Conservation (phyloP, 257 asterid species). For the Solanum pennellii region DNA sequence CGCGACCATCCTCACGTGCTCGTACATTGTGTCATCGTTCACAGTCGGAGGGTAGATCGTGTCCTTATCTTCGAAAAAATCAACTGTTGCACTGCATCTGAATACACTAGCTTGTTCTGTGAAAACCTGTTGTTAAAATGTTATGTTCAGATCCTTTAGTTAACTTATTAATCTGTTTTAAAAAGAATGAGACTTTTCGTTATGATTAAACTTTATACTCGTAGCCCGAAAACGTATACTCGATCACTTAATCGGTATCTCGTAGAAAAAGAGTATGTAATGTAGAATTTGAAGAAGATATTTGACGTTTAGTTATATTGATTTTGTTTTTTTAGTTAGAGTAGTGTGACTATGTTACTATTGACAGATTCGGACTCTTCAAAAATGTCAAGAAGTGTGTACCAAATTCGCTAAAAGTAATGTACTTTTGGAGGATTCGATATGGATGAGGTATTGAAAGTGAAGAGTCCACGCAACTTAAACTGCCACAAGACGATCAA, state of each 20-base stretch:
- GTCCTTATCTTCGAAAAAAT: conserved; percentile 57
- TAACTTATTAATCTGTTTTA: neutral
- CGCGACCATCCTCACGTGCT: conserved; percentile 38
- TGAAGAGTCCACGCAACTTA: no score
- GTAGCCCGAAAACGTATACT: neutral
- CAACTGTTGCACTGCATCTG: conserved; percentile 66
- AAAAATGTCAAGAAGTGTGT: no score
- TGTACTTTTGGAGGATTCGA: no score
- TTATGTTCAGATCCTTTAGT: neutral
- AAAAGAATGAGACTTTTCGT: neutral
- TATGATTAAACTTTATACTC: neutral
- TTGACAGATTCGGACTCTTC: rapidly evolving
- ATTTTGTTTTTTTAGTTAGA: neutral
- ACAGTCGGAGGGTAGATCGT: conserved; percentile 73
- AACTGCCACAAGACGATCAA: neutral
- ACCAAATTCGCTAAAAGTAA: rapidly evolving
- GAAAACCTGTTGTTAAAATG: conserved; percentile 42
- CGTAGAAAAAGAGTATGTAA: neutral
- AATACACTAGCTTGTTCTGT: conserved; percentile 64
- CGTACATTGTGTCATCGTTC: conserved; percentile 51
- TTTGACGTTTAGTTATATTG: neutral
- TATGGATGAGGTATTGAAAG: rapidly evolving
- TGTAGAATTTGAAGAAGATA: neutral
- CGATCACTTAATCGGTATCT: neutral
- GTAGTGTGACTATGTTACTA: neutral